A percentile compares a stretch with the other conserved stretches of the same genome.
phyloP scores from a whole-genome alignment of 257 asterid species.

The Jaltomata sinuosa region DNA sequence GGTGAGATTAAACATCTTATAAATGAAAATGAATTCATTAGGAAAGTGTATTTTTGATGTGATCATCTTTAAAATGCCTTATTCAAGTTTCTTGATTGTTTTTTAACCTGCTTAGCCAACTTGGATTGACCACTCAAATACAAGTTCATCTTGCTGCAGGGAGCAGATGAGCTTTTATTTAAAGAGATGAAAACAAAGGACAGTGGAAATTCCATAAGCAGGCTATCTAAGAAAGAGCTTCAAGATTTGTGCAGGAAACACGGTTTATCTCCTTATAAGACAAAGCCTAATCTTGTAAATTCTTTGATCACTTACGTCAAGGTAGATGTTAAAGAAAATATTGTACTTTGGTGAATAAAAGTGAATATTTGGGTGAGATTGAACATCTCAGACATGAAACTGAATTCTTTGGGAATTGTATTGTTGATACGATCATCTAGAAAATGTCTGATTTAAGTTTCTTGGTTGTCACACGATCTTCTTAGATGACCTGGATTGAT shows the following conservation, averaged over 20 bases:
- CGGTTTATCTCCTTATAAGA: constrained; percentile 8
- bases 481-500: background rate
- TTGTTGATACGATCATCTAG: background rate
- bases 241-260: constrained; percentile 8
- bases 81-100: background rate
- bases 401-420: background rate
- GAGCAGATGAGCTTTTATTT: background rate
- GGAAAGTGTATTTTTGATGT: background rate
- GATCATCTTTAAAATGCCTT: background rate
- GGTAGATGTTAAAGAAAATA: background rate
- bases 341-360: background rate
- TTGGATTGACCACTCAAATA: background rate
- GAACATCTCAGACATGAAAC: background rate
- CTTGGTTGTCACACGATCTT: background rate
- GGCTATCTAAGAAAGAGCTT: constrained; percentile 4
- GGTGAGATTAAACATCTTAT: background rate
- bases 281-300: constrained; percentile 2
- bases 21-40: too few relatives aligned
- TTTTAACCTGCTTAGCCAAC: background rate
- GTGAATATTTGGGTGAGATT: background rate
- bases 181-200: background rate
- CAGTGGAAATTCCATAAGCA: background rate
- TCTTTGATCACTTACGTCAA: constrained; percentile 5
- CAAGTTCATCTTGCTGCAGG: background rate
- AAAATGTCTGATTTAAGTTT: background rate